A percentile compares a stretch with the other conserved stretches of the same genome.
phyloP scores from a whole-genome alignment of 116 monocot genomes.

The Iris pallida region DNA sequence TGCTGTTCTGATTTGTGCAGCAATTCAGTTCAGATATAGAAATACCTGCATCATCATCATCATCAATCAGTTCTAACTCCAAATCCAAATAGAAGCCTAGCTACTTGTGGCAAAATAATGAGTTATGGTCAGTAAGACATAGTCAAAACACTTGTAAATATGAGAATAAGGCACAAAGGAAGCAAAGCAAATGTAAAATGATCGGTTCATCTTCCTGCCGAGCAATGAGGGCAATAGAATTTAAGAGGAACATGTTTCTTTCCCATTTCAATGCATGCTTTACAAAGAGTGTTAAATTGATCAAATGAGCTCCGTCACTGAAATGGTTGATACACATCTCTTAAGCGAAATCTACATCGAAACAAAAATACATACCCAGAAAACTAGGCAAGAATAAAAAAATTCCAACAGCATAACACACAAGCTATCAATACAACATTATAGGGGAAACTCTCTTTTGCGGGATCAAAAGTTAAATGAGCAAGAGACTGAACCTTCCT shows the following conservation, averaged over 20 bases:
- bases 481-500: neutral
- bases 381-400: neutral
- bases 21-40: too few relatives aligned
- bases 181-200: conserved; percentile 1
- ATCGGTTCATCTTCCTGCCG: conserved; percentile 6
- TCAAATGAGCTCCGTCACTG: conserved; percentile 1
- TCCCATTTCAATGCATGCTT: conserved; percentile 9
- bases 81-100: neutral
- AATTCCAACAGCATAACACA: neutral
- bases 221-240: neutral
- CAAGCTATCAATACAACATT: neutral
- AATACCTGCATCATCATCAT: neutral
- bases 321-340: neutral
- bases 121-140: neutral
- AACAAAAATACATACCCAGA: neutral
- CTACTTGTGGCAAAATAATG: neutral
- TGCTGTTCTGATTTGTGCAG: too few relatives aligned
- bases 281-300: conserved; percentile 10
- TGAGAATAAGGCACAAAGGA: neutral
- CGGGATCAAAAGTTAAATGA: neutral
- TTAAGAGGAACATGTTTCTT: neutral
- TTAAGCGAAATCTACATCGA: neutral
- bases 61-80: too few relatives aligned
- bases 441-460: neutral
- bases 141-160: neutral